Percentiles rank a stretch among this genome's conserved stretches.
Evolutionary conservation across 495 filamentous ascomycete species (phyloP).

Genomic region (Patellaria atrata): DNA sequence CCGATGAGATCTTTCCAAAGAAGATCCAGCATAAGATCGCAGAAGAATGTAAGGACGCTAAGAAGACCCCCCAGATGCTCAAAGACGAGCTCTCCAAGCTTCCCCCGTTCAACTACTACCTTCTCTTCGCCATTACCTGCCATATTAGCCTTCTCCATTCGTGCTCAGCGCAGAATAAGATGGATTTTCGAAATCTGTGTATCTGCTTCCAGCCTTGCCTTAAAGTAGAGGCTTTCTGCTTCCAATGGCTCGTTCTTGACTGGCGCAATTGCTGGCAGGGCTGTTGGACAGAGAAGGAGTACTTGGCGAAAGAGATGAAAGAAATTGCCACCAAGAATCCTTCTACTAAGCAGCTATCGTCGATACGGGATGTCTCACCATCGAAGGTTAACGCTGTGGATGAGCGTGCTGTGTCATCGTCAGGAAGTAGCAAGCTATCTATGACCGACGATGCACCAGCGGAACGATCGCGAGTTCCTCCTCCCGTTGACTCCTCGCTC

Average conservation of each 20-base stretch:
- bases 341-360: too few species aligned
- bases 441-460: constrained; percentile 12
- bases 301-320: constrained; percentile 48
- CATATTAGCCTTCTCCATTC: constrained; percentile 77
- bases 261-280: constrained; percentile 94
- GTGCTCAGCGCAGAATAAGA: constrained; percentile 80
- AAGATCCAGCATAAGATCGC: constrained; percentile 58
- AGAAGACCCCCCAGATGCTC: constrained; percentile 61
- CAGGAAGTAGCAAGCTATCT: constrained; percentile 16
- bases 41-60: constrained; percentile 57
- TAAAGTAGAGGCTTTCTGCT: constrained; percentile 80
- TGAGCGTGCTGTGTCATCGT: constrained; percentile 16
- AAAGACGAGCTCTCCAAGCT: constrained; percentile 82
- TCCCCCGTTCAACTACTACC: constrained; percentile 87
- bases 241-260: constrained; percentile 79
- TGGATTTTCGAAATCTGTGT: constrained; percentile 83
- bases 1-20: constrained; percentile 79
- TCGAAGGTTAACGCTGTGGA: constrained; percentile 1
- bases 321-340: too few species aligned
- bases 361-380: constrained; percentile 9
- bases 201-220: constrained; percentile 92
- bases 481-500: too few species aligned
- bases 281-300: constrained; percentile 78
- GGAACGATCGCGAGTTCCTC: too few species aligned
- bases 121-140: constrained; percentile 89